phyloP scores from a whole-genome alignment of 108 stramenopile genomes.

The Nitzschia sp. region DNA sequence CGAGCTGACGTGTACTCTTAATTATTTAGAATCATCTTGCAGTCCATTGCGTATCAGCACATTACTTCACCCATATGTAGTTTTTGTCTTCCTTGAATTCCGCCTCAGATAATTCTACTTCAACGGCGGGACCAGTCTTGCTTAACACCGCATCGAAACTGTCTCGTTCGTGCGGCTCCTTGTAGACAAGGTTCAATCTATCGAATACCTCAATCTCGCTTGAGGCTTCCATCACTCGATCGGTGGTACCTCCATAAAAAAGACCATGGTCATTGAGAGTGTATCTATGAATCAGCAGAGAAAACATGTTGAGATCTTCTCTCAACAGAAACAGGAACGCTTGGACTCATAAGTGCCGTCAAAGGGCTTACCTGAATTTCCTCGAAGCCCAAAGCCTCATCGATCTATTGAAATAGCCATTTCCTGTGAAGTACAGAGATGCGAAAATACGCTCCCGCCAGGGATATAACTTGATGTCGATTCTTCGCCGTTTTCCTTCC shows the following conservation, averaged over 20 bases:
- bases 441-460: constrained; percentile 57
- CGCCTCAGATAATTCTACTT: constrained; percentile 3
- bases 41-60: too few species aligned
- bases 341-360: too few species aligned
- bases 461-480: constrained; percentile 64
- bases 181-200: constrained; percentile 45
- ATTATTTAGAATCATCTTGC: too few species aligned
- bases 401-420: constrained; percentile 60
- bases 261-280: constrained; percentile 55
- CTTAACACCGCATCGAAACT: constrained; percentile 47
- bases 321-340: too few species aligned
- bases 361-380: constrained; percentile 12
- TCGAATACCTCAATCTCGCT: constrained; percentile 57
- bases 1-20: too few species aligned
- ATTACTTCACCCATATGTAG: constrained; percentile 19
- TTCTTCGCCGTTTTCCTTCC: constrained; percentile 28
- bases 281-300: too few species aligned
- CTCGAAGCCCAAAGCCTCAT: constrained; percentile 53
- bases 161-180: constrained; percentile 50
- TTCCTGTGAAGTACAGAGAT: constrained; percentile 60
- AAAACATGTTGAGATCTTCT: too few species aligned
- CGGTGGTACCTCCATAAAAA: constrained; percentile 21
- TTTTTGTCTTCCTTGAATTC: constrained; percentile 23
- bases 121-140: constrained; percentile 8
- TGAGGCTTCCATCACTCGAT: constrained; percentile 32